phyloP scores from a whole-genome alignment of 352 stramenopile species.

The Pythium pectinolyticum region DNA sequence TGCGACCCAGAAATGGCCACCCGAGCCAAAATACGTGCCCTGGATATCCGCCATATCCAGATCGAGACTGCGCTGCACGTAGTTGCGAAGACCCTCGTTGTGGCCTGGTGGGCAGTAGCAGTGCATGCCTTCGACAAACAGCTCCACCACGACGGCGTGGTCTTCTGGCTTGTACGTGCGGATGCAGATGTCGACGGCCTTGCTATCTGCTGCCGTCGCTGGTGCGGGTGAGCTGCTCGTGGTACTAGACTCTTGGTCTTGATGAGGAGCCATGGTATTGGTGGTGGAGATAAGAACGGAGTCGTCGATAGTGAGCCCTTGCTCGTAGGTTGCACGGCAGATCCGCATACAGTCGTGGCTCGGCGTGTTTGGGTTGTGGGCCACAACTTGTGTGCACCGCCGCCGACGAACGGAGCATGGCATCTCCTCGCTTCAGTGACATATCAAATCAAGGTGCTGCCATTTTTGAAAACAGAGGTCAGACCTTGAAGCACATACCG shows the following conservation, averaged over 20 bases:
- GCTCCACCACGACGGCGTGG: constrained; percentile 8
- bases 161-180: constrained; percentile 24
- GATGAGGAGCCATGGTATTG: background rate
- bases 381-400: no score
- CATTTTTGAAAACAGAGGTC: no score
- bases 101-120: constrained; percentile 8
- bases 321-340: no score
- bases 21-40: constrained; percentile 36
- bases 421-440: no score
- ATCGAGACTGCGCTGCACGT: constrained; percentile 28
- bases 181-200: constrained; percentile 3
- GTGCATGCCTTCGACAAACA: constrained; percentile 27
- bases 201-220: background rate
- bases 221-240: background rate
- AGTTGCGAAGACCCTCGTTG: constrained; percentile 17
- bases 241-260: background rate
- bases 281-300: no score
- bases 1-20: constrained; percentile 19
- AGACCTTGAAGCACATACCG: no score
- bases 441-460: no score
- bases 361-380: no score
- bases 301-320: no score
- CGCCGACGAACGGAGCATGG: no score
- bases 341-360: no score
- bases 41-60: constrained; percentile 40